Base-by-base conservation (phyloP, 352 stramenopile genomes). In the Pythium grandisporangium region DNA sequence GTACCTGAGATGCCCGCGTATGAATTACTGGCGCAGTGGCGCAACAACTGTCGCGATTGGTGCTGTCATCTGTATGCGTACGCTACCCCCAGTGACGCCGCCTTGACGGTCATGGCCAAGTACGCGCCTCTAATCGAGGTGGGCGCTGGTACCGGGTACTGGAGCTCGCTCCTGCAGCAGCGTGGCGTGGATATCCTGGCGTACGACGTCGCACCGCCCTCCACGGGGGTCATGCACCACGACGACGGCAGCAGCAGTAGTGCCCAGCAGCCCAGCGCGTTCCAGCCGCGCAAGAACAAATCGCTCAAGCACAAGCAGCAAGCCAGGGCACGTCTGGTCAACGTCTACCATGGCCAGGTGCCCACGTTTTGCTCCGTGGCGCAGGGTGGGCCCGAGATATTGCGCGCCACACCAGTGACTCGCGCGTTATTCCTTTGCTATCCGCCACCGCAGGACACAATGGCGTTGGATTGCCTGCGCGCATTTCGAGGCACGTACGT, bases 61-160 rank as follows among this genome's bases (percentile, higher is more conserved):
- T 73, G 62, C 55, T 86, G 67, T 35, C 70, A 84, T 23, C 57
- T 91, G 32, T 91, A 81, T 26, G 65, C 70, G 36, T 84, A 82
- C 38, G 77, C 77, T 8, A 88, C 76, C 10, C 77, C 77, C 3
- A 83, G 71, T 0, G 37, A 42, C 11, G 61, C 73, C 21, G 74
- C 77, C 6, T 55, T 91, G 20, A 38, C 60, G 26, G 45, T 69
- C 23, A 52, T 86, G 21, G 51, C 58, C 2, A 61, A 74, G 39
- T 62, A 81, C 41, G 60, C 66, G 3, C 72, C 75, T 35, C 66
- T 96, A 53, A 66, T 95, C 2, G 84, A 96, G 55, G 86, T 96
- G 62, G 87, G 84, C 23, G 87, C 87, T 29, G 87, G 87, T n/a
- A 94, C 63, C 27, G 87, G 84, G 7, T 96, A 95, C 50, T 96